Conservation (phyloP, 139 green algal species). For the Astrephomene gubernaculifera region DNA sequence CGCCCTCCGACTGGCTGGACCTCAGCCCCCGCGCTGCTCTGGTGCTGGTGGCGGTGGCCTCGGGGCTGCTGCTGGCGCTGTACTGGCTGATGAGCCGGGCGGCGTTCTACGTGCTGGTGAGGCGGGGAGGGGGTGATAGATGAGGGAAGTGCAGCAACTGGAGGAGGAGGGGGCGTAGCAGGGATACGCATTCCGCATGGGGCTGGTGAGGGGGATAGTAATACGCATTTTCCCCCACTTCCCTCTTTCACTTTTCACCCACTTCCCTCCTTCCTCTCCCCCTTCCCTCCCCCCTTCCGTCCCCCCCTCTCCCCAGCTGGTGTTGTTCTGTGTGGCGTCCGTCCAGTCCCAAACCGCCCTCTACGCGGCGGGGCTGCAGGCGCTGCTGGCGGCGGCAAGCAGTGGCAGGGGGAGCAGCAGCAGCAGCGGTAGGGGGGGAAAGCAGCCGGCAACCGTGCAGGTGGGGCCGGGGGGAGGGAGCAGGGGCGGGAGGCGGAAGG, state of each 20-base stretch:
- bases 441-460: not conserved
- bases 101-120: slow-evolving; percentile 76
- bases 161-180: no score
- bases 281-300: not conserved
- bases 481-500: not conserved
- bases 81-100: slow-evolving; percentile 81
- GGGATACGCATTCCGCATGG: no score
- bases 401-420: no score
- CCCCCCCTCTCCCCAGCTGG: slow-evolving; percentile 53
- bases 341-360: slow-evolving; percentile 59
- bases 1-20: slow-evolving; percentile 43
- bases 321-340: slow-evolving; percentile 67
- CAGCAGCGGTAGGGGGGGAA: no score
- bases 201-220: not conserved
- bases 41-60: slow-evolving; percentile 76
- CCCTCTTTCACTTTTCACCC: not conserved
- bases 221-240: not conserved
- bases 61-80: slow-evolving; percentile 74
- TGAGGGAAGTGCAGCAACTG: no score
- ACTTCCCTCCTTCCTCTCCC: not conserved
- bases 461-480: not conserved
- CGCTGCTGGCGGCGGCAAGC: slow-evolving; percentile 27
- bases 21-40: slow-evolving; percentile 67
- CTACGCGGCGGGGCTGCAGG: slow-evolving; percentile 49
- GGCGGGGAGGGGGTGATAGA: no score